Percentiles rank a stretch among this genome's conserved stretches.
Evolutionary conservation across 208 protist species (phyloP).

Genomic region (Angomonas deanei): DNA sequence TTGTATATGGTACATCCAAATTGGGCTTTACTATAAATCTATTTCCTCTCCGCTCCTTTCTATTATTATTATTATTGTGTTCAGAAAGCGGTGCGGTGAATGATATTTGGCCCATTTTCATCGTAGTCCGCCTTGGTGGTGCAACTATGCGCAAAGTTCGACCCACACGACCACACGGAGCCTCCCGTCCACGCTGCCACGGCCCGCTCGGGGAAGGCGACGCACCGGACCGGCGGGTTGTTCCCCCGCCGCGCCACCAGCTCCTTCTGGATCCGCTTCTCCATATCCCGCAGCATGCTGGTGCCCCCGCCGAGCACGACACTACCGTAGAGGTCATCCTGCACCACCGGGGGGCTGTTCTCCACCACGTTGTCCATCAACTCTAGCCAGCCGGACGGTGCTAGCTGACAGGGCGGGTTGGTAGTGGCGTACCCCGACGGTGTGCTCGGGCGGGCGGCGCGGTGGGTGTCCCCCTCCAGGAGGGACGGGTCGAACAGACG

Average conservation of each 20-base stretch:
- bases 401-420: constrained; percentile 17
- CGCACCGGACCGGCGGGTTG: constrained; percentile 27
- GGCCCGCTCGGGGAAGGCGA: constrained; percentile 77
- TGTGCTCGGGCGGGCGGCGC: constrained; percentile 17
- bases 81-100: constrained; percentile 67
- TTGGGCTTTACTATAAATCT: constrained; percentile 1
- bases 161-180: constrained; percentile 70
- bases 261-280: constrained; percentile 75
- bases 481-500: constrained; percentile 63
- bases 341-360: constrained; percentile 24
- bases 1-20: neutral
- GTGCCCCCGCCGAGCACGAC: constrained; percentile 94
- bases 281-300: constrained; percentile 73
- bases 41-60: neutral
- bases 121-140: constrained; percentile 80
- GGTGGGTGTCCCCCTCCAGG: constrained; percentile 28
- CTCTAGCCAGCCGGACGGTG: constrained; percentile 38
- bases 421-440: constrained; percentile 36
- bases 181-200: constrained; percentile 82
- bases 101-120: constrained; percentile 51
- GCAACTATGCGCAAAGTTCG: constrained; percentile 61
- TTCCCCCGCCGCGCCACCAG: constrained; percentile 21
- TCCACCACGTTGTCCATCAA: constrained; percentile 48
- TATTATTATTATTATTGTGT: too few species aligned
- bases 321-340: constrained; percentile 68